A percentile compares a stretch with the other conserved stretches of the same genome.
These are phyloP conservation scores for Xylaria sp. DNA, from an alignment of 2,329 filamentous ascomycete genomes.

Conservation along the genomic window DNA sequence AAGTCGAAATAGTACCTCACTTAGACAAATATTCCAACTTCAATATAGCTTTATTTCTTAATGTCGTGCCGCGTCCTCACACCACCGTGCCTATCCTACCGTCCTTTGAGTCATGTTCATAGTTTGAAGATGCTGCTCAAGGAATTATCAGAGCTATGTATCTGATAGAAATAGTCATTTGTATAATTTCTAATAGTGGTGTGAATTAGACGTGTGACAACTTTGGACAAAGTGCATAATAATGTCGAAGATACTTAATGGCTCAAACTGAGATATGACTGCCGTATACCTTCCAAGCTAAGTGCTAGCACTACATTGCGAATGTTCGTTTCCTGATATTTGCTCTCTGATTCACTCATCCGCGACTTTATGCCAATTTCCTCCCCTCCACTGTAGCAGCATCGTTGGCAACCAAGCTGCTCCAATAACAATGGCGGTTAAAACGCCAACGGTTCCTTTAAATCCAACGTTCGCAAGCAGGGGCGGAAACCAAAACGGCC, in stretches of 20 bases:
- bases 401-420: conserved; percentile 20
- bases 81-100: no score
- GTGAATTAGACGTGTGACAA: not conserved
- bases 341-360: not conserved
- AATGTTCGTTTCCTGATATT: not conserved
- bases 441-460: conserved; percentile 17
- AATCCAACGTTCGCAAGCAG: conserved; percentile 23
- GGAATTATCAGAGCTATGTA: no score
- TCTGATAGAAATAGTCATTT: no score
- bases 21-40: no score
- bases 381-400: conserved; percentile 28
- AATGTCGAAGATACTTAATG: not conserved
- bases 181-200: no score
- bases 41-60: no score
- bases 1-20: no score
- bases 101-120: no score
- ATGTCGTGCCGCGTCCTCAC: no score
- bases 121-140: no score
- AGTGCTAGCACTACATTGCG: not conserved
- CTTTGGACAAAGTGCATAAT: not conserved
- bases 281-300: not conserved
- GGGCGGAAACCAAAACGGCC: conserved; percentile 32
- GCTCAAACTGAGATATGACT: not conserved
- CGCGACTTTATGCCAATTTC: conserved; percentile 2
- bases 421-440: conserved; percentile 19